Evolutionary conservation across 768 basidiomycete species (phyloP).

Genomic region (Phaffia australis): DNA sequence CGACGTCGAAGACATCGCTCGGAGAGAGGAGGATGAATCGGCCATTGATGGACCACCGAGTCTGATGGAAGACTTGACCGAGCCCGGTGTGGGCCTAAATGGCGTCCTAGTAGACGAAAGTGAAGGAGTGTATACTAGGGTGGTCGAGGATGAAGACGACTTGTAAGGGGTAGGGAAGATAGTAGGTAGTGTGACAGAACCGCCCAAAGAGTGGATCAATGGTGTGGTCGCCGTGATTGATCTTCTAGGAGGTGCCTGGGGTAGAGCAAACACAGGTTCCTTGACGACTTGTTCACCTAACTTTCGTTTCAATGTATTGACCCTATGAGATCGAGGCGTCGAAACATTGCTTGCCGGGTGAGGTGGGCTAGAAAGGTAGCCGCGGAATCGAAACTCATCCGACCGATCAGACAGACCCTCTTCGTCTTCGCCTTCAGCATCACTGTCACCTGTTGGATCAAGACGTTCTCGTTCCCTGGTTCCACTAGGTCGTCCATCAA

Average conservation of each 20-base stretch:
- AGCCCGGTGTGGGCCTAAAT: conserved; percentile 19
- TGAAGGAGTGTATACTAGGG: conserved; percentile 14
- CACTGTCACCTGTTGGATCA: too few relatives aligned
- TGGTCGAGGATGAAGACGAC: conserved; percentile 11
- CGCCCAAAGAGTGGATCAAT: conserved; percentile 3
- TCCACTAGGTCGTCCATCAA: too few relatives aligned
- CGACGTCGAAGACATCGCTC: conserved; percentile 2
- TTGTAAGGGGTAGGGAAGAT: conserved; percentile 25
- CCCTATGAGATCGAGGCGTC: too few relatives aligned
- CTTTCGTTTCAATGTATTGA: too few relatives aligned
- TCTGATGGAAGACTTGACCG: not conserved
- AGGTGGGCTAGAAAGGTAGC: too few relatives aligned
- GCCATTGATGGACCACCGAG: conserved; percentile 1
- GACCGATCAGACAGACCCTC: too few relatives aligned
- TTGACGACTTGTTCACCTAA: too few relatives aligned
- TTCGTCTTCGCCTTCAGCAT: too few relatives aligned
- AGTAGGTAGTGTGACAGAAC: conserved; percentile 11
- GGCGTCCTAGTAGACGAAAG: conserved; percentile 23
- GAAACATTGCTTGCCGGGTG: too few relatives aligned
- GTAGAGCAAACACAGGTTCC: conserved; percentile 3
- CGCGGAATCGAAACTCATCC: too few relatives aligned
- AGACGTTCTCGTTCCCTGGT: too few relatives aligned
- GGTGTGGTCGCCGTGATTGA: conserved; percentile 18
- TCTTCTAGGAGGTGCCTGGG: conserved; percentile 4
- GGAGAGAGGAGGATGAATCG: not conserved